Evolutionary conservation across 2,329 filamentous ascomycete genomes (phyloP), one percentile per base, ranked within the genome.

Genomic region (Penicillium carneum): DNA sequence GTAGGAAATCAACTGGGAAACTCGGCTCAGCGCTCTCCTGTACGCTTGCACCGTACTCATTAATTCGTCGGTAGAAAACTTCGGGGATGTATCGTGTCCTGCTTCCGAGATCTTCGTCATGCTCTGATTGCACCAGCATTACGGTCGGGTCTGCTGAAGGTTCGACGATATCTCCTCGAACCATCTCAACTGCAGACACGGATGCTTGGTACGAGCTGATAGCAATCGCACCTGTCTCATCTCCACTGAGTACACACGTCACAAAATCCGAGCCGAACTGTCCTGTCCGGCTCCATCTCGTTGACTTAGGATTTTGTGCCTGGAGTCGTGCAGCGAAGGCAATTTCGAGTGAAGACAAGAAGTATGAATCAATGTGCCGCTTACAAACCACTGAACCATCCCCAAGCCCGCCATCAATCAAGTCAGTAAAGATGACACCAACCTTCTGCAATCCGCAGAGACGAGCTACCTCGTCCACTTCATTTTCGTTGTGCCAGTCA

Each of bases 11-110:
- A 50, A 97, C 93, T 0, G 95, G 95, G 76, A 99, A 99, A 47
- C 91, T 88, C 0, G 95, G 95, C 75, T 97, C 98, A 26, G 95
- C 95, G 71, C 97, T 98, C 77, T 98, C 92, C 76, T 97, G 95
- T 8, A 98, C 95, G 69, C 94, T 97, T 66, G 90, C 92, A 36
- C 93, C 93, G 74, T 99, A 97, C 76, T 99, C 94, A 77, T 99
- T 99, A 78, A 97, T 92, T 69, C 87, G 89, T 63, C 94, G 88
- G 81, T 96, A 99, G 79, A 98, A 99, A 4, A 99, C 94, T 73
- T 99, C 95, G 0, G 95, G 95, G 23, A 99, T 96, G 74, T 99
- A 99, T 70, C 93, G 87, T 26, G 90, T 88, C 58, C 87, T 88
- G 75, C 85, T 89, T 51, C 79, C 82, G 57, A 81, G 87, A 68